phyloP scores from a whole-genome alignment of 1,284 basidiomycete species.

The Pseudozyma flocculosa region DNA sequence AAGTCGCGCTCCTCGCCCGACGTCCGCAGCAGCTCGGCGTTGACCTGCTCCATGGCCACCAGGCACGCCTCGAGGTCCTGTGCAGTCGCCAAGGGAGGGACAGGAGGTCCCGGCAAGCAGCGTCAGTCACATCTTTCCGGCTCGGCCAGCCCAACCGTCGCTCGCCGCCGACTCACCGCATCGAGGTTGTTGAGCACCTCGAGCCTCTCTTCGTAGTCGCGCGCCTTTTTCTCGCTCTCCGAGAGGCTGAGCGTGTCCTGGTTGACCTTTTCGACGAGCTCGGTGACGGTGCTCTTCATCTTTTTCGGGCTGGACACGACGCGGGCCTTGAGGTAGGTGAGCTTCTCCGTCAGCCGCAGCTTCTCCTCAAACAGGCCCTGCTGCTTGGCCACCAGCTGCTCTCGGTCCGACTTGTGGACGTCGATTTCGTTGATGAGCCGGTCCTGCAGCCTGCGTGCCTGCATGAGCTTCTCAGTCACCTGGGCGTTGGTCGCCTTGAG shows the following conservation, averaged over 20 bases:
- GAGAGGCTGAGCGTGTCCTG: slow-evolving; percentile 70
- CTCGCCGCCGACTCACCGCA: not conserved
- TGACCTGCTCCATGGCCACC: slow-evolving; percentile 43
- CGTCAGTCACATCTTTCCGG: too few relatives aligned
- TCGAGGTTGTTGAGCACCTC: slow-evolving; percentile 33
- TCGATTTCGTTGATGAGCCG: slow-evolving; percentile 39
- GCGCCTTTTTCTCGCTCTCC: slow-evolving; percentile 72
- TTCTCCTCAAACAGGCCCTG: slow-evolving; percentile 40
- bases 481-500: slow-evolving; percentile 74
- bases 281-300: slow-evolving; percentile 34
- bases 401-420: slow-evolving; percentile 38
- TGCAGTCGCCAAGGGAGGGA: too few relatives aligned
- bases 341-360: slow-evolving; percentile 40
- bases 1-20: slow-evolving; percentile 1
- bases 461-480: slow-evolving; percentile 72
- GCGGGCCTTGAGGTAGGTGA: slow-evolving; percentile 46
- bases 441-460: slow-evolving; percentile 37
- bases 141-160: not conserved
- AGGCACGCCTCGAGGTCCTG: slow-evolving; percentile 28
- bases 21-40: slow-evolving; percentile 20
- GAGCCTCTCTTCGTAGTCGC: slow-evolving; percentile 37
- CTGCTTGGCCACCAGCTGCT: slow-evolving; percentile 33
- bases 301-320: slow-evolving; percentile 41
- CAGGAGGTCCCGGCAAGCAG: too few relatives aligned
- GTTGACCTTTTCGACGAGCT: slow-evolving; percentile 64